Evolutionary conservation across 257 asterid species (phyloP).

Genomic region (Paulownia fortunei): DNA sequence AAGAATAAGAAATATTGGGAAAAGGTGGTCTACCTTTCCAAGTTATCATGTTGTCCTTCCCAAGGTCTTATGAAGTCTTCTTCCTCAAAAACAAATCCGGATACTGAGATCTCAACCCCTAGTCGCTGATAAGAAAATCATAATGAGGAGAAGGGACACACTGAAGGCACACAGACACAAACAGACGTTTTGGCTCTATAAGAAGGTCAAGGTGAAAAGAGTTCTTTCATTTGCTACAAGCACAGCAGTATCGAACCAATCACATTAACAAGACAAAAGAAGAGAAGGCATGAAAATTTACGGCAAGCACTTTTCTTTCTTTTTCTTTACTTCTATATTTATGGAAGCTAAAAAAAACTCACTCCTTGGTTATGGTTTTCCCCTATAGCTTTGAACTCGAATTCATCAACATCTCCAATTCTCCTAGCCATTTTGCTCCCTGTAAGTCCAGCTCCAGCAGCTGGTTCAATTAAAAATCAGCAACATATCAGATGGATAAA

Average conservation of each 20-base stretch:
- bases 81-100: constrained; percentile 90
- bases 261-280: constrained; percentile 27
- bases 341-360: constrained; percentile 38
- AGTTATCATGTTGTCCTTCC: constrained; percentile 73
- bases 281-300: constrained; percentile 1
- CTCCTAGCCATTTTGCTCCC: constrained; percentile 97
- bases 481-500: constrained; percentile 28
- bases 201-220: background rate
- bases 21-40: constrained; percentile 68
- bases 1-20: constrained; percentile 15
- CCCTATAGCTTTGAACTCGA: constrained; percentile 87
- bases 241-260: constrained; percentile 4
- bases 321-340: background rate
- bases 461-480: constrained; percentile 45
- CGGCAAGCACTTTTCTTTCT: constrained; percentile 3
- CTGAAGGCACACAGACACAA: constrained; percentile 15
- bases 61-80: constrained; percentile 87
- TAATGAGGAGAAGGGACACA: constrained; percentile 26
- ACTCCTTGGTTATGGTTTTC: constrained; percentile 97
- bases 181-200: background rate
- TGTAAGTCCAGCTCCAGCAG: constrained; percentile 99
- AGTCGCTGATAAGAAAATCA: constrained; percentile 65
- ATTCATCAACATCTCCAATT: constrained; percentile 92
- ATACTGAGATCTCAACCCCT: constrained; percentile 84
- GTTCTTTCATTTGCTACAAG: constrained; percentile 1